Evolutionary conservation across 2,329 filamentous ascomycete species (phyloP), one percentile per base, ranked within the genome.

Genomic region (Sporothrix curviconia): DNA sequence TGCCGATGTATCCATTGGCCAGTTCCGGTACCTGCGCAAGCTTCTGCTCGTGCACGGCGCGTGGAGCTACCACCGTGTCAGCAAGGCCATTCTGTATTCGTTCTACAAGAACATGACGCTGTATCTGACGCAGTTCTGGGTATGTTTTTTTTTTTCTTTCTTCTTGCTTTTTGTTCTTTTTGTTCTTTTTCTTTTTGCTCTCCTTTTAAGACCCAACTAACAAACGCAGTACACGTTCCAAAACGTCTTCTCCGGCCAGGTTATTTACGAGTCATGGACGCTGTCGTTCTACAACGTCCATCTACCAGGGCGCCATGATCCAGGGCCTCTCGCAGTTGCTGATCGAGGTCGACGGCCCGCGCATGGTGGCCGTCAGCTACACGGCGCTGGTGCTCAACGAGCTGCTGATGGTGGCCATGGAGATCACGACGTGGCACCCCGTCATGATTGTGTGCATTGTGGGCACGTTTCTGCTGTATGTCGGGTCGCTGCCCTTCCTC

Each of bases 71-170:
- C 97, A 97, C 73, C 84, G 95, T 46, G 90, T 85, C 59, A 94
- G 94, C 28, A 99, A 99, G 74, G 92, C 94, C 19, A 96, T 94
- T 64, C 79, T 99, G 4, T 99, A 99, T 69, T 95, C 94, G 0
- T 81, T 99, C 2, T 99, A 99, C 79, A 95, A 95, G 69, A 95
- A 99, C 70, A 79, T 99, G n/a, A 96, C 92, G 19, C 78, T 99
- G 61, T 99, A 97, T 75, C 92, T 99, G 88, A 99, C 95, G 60
- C 95, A 99, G 70, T 99, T 99, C 70, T 99, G 95, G 90, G 88
- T 91, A 78, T 76, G 86, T 77, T 24, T 7, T 7, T 7, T 12
- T n/a, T n/a, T 37, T 34, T 24, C 17, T 30, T 19, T 19, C 17
- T n/a, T 28, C 15, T 30, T 4, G n/a, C n/a, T n/a, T n/a, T n/a